phyloP scores from a whole-genome alignment of 331 rosid genomes.

The Quercus tomentella region DNA sequence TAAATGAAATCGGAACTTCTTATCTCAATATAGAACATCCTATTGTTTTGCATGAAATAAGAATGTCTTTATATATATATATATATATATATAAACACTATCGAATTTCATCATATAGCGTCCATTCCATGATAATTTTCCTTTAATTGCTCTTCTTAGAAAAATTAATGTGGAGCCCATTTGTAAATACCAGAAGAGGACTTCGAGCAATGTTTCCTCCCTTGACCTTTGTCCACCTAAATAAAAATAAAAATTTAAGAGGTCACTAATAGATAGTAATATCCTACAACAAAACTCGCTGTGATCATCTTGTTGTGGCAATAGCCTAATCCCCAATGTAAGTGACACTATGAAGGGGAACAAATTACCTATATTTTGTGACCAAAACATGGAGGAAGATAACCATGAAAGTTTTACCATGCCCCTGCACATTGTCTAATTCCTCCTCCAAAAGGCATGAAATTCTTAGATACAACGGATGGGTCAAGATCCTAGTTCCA shows the following conservation, averaged over 20 bases:
- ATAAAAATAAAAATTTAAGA: not conserved
- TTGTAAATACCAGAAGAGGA: not conserved
- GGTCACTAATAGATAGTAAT: no score
- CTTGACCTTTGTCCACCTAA: slow-evolving; percentile 2
- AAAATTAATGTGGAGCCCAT: slow-evolving; percentile 4
- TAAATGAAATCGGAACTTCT: no score
- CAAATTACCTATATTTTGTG: slow-evolving; percentile 4
- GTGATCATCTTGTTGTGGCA: no score
- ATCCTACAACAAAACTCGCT: no score
- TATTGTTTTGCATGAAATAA: no score
- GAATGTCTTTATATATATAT: no score
- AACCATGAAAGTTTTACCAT: not conserved
- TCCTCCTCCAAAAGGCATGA: slow-evolving; percentile 55
- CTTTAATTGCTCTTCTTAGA: not conserved
- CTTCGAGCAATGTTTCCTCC: slow-evolving; percentile 8
- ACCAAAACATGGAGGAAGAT: slow-evolving; percentile 12
- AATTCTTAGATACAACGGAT: slow-evolving; percentile 25
- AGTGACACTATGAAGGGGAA: no score
- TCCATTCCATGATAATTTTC: no score
- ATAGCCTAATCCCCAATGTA: no score
- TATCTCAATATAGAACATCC: no score
- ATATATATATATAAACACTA: no score
- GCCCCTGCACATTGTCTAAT: slow-evolving; percentile 47
- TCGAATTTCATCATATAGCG: no score
- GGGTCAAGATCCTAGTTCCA: slow-evolving; percentile 23